Percentiles rank a stretch among this genome's conserved stretches.
phyloP scores from a whole-genome alignment of 129 eudicot species.

The carrot (Daucus carota) region DH1_v3.0 NC_030383.2:9638001-9638500 shows the following conservation, averaged over 20 bases:
- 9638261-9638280: constrained; percentile 12
- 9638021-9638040: constrained; percentile 43
- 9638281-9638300: constrained; percentile 26
- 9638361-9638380: neutral
- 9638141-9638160: constrained; percentile 33
- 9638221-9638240: constrained; percentile 3
- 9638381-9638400: neutral
- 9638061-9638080: constrained; percentile 19
- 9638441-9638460: constrained; percentile 37
- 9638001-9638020: constrained; percentile 39
- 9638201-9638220: constrained; percentile 6
- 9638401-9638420: neutral
- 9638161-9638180: constrained; percentile 16
- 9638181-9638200: constrained; percentile 21
- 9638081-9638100: constrained; percentile 26
- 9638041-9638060: constrained; percentile 34
- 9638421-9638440: constrained; percentile 40
- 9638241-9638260: neutral
- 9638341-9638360: constrained; percentile 23
- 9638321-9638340: constrained; percentile 45
- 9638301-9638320: constrained; percentile 38
- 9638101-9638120: constrained; percentile 24
- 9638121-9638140: constrained; percentile 6
- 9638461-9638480: constrained; percentile 17
- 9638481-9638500: constrained; percentile 34